Evolutionary conservation across 495 filamentous ascomycete genomes (phyloP), one percentile per base, ranked within the genome.

Genomic region (Hypoxylon subgilvum): DNA sequence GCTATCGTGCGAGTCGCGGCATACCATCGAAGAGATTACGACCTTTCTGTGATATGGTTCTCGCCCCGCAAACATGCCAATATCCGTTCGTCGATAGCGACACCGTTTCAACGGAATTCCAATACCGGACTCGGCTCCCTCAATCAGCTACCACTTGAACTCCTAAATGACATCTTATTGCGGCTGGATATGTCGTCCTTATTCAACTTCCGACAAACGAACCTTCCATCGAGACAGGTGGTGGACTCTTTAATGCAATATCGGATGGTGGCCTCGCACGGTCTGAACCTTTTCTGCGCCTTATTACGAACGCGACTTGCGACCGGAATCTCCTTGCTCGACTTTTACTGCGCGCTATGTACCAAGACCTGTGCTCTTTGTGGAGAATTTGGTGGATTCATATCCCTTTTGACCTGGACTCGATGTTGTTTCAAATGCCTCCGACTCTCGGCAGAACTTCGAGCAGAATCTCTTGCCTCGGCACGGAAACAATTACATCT

Each of bases 151-250:
- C 72, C 73, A 40, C 66, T 68, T 39, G 70, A 76, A 61, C 72
- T 76, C 65, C 61, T 72, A 42, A 30, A 59, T 49, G 63, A 74
- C 41, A 60, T 63, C 14, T 59, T 73, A 27, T 65, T 56, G 55
- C 56, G 51, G 59, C 68, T 74, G 41, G 73, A 76, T 56, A 72
- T 76, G 42, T 41, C 57, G 55, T 74, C 71, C 52, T 25, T 76
- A 23, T 71, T 75, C 66, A 69, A 63, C 21, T 68, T 75, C 62
- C 69, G 74, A 64, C 74, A 74, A 63, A 60, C 69, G 40, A 74
- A 65, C 63, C 63, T 66, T 62, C 49, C 48, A 38, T 66, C 65
- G 56, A 70, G 71, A 71, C 60, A 65, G 57, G 42, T 61, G 19
- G 68, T 72, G 61, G 71, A 72, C 61, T 70, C 64, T 45, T 63